Conservation (phyloP, 2,329 filamentous ascomycete genomes). For the Diaporthe capsici region DNA sequence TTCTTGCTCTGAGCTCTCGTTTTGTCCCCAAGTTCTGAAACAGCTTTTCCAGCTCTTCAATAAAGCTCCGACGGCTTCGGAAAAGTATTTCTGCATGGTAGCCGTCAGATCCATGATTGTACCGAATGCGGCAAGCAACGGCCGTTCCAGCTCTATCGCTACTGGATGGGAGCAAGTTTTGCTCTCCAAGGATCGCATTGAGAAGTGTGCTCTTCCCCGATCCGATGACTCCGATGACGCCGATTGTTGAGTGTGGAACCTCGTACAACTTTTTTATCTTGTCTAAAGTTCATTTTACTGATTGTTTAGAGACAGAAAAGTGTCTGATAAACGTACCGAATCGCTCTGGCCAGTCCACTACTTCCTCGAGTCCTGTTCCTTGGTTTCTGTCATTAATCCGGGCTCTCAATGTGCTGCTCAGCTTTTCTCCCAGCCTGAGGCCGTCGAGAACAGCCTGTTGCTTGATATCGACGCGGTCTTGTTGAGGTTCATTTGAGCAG, state of each 20-base stretch:
- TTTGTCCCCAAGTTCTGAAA: background rate
- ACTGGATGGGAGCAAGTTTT: background rate
- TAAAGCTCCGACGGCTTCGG: background rate
- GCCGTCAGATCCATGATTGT: background rate
- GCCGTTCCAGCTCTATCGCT: background rate
- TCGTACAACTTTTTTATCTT: background rate
- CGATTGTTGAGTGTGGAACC: background rate
- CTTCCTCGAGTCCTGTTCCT: no score
- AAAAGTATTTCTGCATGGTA: background rate
- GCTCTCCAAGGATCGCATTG: background rate
- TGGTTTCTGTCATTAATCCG: no score
- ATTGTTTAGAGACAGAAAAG: background rate
- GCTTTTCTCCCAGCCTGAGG: background rate
- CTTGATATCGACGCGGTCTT: slow-evolving; percentile 7
- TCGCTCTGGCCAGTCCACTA: no score
- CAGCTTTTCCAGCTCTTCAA: background rate
- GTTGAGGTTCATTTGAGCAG: background rate
- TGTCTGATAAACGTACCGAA: background rate
- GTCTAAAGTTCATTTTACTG: background rate
- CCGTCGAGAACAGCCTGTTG: background rate
- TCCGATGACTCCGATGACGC: background rate
- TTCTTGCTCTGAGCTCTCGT: background rate
- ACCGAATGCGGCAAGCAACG: background rate
- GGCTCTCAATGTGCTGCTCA: background rate
- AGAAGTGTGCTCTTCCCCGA: background rate